phyloP scores from a whole-genome alignment of 179 eudicot species.

The Drosera spatulata region DNA sequence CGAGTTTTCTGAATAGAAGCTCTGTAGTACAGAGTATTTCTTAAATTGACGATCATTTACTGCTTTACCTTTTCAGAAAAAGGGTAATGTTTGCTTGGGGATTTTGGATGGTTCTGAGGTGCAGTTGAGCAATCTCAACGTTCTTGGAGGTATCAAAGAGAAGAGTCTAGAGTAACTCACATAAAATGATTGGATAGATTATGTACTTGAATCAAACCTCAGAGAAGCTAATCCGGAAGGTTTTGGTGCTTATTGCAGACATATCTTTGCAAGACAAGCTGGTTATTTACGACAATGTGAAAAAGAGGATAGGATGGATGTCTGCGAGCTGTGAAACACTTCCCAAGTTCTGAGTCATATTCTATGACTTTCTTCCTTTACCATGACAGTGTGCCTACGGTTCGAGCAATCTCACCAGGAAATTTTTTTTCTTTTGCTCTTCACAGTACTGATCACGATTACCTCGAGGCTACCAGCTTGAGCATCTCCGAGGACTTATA shows the following conservation, averaged over 20 bases:
- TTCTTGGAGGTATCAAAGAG: constrained; percentile 57
- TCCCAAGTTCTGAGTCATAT: constrained; percentile 40
- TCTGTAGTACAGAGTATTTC: not conserved
- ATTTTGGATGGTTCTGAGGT: constrained; percentile 67
- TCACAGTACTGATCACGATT: too few relatives aligned
- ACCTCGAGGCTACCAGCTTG: too few relatives aligned
- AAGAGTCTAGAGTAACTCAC: not conserved
- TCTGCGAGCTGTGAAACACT: constrained; percentile 58
- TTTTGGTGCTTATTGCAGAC: constrained; percentile 32
- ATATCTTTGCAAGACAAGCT: constrained; percentile 60
- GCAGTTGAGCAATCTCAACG: constrained; percentile 40
- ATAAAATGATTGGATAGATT: too few relatives aligned
- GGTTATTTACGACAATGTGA: constrained; percentile 77
- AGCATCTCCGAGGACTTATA: too few relatives aligned
- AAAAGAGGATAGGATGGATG: constrained; percentile 68
- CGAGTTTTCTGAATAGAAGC: not conserved
- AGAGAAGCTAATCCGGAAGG: not conserved
- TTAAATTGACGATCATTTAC: too few relatives aligned
- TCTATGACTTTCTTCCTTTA: too few relatives aligned
- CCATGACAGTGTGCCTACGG: too few relatives aligned
- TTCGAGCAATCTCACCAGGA: too few relatives aligned
- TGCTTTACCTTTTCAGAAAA: constrained; percentile 24
- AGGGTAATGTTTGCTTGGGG: constrained; percentile 81
- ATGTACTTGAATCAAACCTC: not conserved
- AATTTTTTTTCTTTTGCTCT: too few relatives aligned